Base-by-base conservation (phyloP, 192 early-diverging fungal genomes). In the Backusella sp. region DNA sequence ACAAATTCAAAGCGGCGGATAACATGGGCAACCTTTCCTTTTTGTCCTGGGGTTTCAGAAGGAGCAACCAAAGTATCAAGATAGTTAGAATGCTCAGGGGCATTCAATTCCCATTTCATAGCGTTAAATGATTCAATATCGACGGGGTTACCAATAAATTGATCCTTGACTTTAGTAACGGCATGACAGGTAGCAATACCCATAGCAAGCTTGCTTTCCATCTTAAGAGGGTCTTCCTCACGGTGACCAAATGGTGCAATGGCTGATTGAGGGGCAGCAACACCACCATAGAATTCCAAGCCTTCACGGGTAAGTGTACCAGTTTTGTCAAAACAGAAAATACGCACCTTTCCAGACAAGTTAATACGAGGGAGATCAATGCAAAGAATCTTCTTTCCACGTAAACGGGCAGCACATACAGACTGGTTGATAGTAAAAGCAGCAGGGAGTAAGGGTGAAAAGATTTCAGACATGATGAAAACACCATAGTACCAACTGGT, bases 311-410 rank as follows among this genome's bases (percentile, higher is more conserved):
- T 94, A 65, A 94, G 82, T 21, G 93, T 94, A 35, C 93, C 93
- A 19, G 92, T 92, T 83, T 94, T 93, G 77, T 93, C 93, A 52
- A 93, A 93, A 79, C 89, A 90, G 68, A 93, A 92, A n/a, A 93
- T 86, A 35, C 87, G 89, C 26, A 92, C 91, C 78, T 94, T 94
- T 62, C 91, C 93, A 6, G 90, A 87, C 75, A 93, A 72, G 23
- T 90, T 91, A 76, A 94, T 92, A 46, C 93, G 83, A 21, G 88
- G 88, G 26, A 93, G 84, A 73, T 94, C 92, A 21, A 93, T 89
- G 76, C 92, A 92, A 68, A 88, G 84, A 68, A 94, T 92, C n/a
- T 90, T 80, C 73, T 90, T 87, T 39, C 78, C 75, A 14, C 85
- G 79, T 28, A 94, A 84, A 35, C 92, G 88, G 32, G 83, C 87